Evolutionary conservation across 495 filamentous ascomycete species (phyloP).

Genomic region (Cercophora samala): DNA sequence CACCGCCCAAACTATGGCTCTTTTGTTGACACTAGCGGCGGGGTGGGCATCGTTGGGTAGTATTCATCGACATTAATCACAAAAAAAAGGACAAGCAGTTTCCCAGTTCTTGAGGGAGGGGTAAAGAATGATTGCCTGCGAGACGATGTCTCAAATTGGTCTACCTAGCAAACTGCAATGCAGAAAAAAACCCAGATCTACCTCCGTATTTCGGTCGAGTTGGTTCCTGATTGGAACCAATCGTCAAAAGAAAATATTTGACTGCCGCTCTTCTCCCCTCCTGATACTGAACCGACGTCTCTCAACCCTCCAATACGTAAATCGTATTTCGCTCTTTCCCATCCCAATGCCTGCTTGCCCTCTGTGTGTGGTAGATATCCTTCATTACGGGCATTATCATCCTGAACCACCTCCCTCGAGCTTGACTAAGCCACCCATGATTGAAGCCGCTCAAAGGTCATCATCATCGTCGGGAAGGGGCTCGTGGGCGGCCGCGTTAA

Average conservation of each 20-base stretch:
- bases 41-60: background rate
- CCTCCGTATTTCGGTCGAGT: slow-evolving; percentile 23
- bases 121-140: slow-evolving; percentile 9
- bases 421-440: slow-evolving; percentile 13
- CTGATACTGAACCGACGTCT: slow-evolving; percentile 17
- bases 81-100: too few relatives aligned
- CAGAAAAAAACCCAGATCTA: slow-evolving; percentile 32
- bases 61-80: background rate
- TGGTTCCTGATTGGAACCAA: slow-evolving; percentile 16
- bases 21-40: background rate
- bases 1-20: slow-evolving; percentile 5
- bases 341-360: slow-evolving; percentile 26
- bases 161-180: slow-evolving; percentile 28
- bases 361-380: slow-evolving; percentile 28
- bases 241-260: slow-evolving; percentile 19
- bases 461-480: slow-evolving; percentile 94
- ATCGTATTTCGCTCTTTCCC: slow-evolving; percentile 14
- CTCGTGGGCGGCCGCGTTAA: slow-evolving; percentile 73
- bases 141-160: slow-evolving; percentile 24
- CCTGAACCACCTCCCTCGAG: slow-evolving; percentile 17
- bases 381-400: slow-evolving; percentile 36
- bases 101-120: background rate
- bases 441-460: slow-evolving; percentile 45
- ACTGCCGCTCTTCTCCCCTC: slow-evolving; percentile 17
- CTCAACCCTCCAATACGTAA: slow-evolving; percentile 12